Evolutionary conservation across 2,329 filamentous ascomycete genomes (phyloP).

Genomic region (Dothideomycetes sp.): DNA sequence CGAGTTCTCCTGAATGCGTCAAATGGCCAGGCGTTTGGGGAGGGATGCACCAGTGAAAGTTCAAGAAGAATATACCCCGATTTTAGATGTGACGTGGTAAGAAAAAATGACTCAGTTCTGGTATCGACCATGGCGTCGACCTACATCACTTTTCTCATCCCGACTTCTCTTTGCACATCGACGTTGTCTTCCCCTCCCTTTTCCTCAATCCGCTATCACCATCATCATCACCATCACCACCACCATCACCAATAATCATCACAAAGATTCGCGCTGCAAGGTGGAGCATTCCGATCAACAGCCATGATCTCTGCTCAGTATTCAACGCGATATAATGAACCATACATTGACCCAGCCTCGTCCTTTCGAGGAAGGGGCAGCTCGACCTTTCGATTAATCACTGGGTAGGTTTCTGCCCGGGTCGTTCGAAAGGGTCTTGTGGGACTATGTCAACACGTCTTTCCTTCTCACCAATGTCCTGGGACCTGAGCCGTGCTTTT

Average conservation of each 20-base stretch:
- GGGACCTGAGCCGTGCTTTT: too few relatives aligned
- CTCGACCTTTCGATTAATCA: too few relatives aligned
- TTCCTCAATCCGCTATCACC: background rate
- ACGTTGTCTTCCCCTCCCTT: slow-evolving; percentile 6
- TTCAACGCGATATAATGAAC: slow-evolving; percentile 38
- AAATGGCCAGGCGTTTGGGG: background rate
- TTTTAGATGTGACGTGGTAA: background rate
- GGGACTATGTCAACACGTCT: too few relatives aligned
- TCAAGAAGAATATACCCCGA: slow-evolving; percentile 4
- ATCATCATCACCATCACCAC: background rate
- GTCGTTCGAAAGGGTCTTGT: too few relatives aligned
- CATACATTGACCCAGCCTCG: background rate
- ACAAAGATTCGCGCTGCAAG: slow-evolving; percentile 32
- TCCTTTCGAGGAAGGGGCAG: background rate
- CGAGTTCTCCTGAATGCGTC: background rate
- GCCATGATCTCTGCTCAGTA: slow-evolving; percentile 44
- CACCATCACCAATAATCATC: background rate
- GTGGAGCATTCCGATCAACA: slow-evolving; percentile 41
- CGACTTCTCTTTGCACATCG: slow-evolving; percentile 2
- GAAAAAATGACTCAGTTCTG: background rate
- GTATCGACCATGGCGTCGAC: too few relatives aligned
- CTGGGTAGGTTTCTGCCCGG: too few relatives aligned
- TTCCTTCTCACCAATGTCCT: too few relatives aligned
- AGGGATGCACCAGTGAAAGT: background rate
- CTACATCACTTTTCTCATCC: slow-evolving; percentile 1